phyloP scores from a whole-genome alignment of 768 basidiomycete species.

The Boletellus emodensis region DNA sequence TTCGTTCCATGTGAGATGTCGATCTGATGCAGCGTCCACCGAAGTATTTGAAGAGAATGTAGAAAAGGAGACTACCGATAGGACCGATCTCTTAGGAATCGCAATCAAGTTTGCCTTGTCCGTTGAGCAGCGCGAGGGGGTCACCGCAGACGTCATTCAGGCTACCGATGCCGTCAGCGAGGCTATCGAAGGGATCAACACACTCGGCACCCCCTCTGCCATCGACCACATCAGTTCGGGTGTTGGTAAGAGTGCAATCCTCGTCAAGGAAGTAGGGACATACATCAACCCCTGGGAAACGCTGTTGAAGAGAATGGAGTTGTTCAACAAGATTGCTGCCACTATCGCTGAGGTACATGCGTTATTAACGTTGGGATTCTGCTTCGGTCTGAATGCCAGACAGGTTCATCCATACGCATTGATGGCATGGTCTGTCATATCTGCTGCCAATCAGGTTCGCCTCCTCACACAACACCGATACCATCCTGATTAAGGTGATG shows the following conservation, averaged over 20 bases:
- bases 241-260: neutral
- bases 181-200: no score
- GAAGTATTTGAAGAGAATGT: no score
- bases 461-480: neutral
- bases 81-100: no score
- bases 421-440: neutral
- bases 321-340: neutral
- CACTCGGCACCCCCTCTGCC: no score
- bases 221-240: neutral
- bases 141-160: neutral
- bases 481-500: neutral
- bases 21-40: no score
- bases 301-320: neutral
- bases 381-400: neutral
- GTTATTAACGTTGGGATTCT: neutral
- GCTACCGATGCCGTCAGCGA: no score
- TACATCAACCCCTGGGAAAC: neutral
- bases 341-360: neutral
- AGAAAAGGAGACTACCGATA: no score
- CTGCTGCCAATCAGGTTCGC: neutral
- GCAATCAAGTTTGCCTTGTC: no score
- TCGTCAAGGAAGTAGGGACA: neutral
- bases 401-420: neutral
- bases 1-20: no score
- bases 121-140: no score